Evolutionary conservation across 257 asterid genomes (phyloP).

Genomic region (Mitragyna speciosa): DNA sequence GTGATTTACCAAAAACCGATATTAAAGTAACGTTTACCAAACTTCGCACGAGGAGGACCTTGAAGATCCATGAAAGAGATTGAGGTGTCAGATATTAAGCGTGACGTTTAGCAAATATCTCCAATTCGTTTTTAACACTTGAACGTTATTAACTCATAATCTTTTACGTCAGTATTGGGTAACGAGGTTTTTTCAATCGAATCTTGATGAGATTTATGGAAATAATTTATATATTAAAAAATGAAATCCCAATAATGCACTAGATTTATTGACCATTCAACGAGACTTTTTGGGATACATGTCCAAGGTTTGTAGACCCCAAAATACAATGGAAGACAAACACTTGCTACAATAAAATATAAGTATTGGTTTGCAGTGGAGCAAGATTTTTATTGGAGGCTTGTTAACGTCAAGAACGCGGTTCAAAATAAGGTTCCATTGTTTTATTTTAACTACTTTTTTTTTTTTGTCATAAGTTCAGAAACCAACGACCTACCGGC

Average conservation of each 20-base stretch:
- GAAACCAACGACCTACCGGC: neutral
- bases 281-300: neutral
- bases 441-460: too few relatives aligned
- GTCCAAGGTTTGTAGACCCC: neutral
- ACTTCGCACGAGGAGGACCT: neutral
- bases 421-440: neutral
- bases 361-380: neutral
- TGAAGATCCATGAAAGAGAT: neutral
- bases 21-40: neutral
- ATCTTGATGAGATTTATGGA: neutral
- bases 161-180: neutral
- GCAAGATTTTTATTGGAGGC: neutral
- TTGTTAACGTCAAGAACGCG: neutral
- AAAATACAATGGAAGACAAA: neutral
- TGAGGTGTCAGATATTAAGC: neutral
- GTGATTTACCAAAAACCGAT: neutral
- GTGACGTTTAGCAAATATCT: neutral
- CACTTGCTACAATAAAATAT: neutral
- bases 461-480: neutral
- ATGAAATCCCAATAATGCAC: neutral
- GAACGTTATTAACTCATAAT: slow-evolving; percentile 2
- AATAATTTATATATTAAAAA: neutral
- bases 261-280: neutral
- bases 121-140: neutral
- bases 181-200: neutral